These are phyloP conservation scores for Juglanconis juglandina DNA, from an alignment of 2,329 filamentous ascomycete species.

Conservation along the genomic window DNA sequence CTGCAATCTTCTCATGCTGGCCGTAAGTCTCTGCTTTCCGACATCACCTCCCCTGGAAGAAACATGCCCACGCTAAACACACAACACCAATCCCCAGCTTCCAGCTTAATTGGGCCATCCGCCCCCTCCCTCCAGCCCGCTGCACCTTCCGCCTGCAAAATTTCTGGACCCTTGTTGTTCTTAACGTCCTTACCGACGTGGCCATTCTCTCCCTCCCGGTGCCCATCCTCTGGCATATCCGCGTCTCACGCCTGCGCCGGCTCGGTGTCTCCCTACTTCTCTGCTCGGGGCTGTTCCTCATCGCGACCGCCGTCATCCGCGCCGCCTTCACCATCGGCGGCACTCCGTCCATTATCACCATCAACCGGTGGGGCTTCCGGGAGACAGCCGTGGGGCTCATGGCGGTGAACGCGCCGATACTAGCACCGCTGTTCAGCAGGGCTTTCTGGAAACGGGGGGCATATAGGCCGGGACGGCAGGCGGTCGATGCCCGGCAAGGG, in stretches of 20 bases:
- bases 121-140: constrained; percentile 18
- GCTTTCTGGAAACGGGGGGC: constrained; percentile 20
- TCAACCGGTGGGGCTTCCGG: constrained; percentile 23
- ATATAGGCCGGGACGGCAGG: constrained; percentile 6
- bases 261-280: constrained; percentile 21
- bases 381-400: constrained; percentile 24
- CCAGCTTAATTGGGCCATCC: constrained; percentile 24
- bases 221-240: constrained; percentile 25
- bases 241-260: constrained; percentile 17
- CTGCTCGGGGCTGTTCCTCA: constrained; percentile 26
- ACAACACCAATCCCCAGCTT: background rate
- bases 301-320: constrained; percentile 25
- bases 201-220: constrained; percentile 25
- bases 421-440: constrained; percentile 17
- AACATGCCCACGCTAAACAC: background rate
- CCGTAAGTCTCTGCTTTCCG: background rate
- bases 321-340: constrained; percentile 22
- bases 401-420: constrained; percentile 20
- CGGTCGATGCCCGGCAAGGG: background rate
- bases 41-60: background rate
- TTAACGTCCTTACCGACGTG: constrained; percentile 26
- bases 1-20: constrained; percentile 4
- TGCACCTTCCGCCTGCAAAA: constrained; percentile 14
- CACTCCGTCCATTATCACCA: constrained; percentile 24
- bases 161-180: constrained; percentile 16